Evolutionary conservation across 1,284 basidiomycete species (phyloP).

Genomic region (Sporisorium reilianum): DNA sequence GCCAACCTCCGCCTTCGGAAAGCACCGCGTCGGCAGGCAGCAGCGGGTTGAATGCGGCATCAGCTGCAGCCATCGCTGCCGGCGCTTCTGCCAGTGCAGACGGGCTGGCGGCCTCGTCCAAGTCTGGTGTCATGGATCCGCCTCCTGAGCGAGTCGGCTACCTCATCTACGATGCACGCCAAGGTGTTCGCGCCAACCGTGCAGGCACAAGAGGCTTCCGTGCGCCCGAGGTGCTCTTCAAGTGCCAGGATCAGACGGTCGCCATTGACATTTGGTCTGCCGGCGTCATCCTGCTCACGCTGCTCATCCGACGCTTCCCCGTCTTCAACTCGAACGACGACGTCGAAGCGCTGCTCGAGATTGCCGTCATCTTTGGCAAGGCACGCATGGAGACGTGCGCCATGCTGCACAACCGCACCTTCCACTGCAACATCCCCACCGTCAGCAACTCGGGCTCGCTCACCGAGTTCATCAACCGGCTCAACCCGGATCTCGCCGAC

Average conservation of each 20-base stretch:
- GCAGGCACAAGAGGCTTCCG: constrained; percentile 97
- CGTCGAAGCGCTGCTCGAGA: constrained; percentile 93
- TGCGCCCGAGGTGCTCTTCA: constrained; percentile 94
- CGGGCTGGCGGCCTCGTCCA: constrained; percentile 58
- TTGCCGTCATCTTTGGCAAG: constrained; percentile 87
- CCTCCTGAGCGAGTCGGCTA: constrained; percentile 64
- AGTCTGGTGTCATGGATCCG: constrained; percentile 56
- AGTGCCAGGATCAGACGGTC: constrained; percentile 90
- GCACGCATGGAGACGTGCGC: constrained; percentile 86
- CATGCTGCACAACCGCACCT: constrained; percentile 78
- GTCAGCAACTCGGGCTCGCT: constrained; percentile 44
- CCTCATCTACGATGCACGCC: constrained; percentile 70
- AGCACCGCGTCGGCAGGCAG: constrained; percentile 7
- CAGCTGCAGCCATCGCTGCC: constrained; percentile 5
- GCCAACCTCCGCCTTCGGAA: constrained; percentile 19
- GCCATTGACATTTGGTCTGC: constrained; percentile 97
- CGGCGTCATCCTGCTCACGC: constrained; percentile 91
- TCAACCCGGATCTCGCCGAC: constrained; percentile 61
- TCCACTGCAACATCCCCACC: constrained; percentile 60
- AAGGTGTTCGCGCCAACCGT: constrained; percentile 90
- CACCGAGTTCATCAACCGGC: constrained; percentile 57
- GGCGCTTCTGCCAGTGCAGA: constrained; percentile 68
- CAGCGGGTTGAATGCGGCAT: constrained; percentile 70
- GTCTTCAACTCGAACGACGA: constrained; percentile 95
- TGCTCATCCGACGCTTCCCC: constrained; percentile 91